Percentiles rank a stretch among this genome's conserved stretches.
Conservation (phyloP, 176 grass and related monocot species). For the Avena eriantha region DNA sequence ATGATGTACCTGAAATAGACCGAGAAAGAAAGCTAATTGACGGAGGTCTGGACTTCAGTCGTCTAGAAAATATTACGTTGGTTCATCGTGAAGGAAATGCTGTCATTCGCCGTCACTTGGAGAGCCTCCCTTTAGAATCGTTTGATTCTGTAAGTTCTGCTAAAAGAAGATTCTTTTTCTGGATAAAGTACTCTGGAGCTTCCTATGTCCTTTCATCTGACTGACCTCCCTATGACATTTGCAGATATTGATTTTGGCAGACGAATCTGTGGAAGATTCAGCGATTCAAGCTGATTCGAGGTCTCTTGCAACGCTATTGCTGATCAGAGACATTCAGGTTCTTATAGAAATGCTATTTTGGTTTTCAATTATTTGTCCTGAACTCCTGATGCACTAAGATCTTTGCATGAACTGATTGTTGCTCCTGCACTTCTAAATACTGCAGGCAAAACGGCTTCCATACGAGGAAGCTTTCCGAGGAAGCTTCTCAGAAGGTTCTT, state of each 20-base stretch:
- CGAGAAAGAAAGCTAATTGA: conserved; percentile 64
- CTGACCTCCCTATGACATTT: conserved; percentile 31
- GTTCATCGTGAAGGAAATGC: conserved; percentile 74
- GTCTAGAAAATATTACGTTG: conserved; percentile 69
- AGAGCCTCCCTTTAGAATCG: conserved; percentile 72
- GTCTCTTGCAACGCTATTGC: conserved; percentile 72
- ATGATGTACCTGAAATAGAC: conserved; percentile 73
- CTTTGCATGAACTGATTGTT: conserved; percentile 24
- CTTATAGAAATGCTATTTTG: conserved; percentile 29
- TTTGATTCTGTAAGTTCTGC: conserved; percentile 69
- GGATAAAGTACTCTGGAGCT: neutral
- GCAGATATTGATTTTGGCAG: conserved; percentile 78
- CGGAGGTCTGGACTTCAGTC: conserved; percentile 66
- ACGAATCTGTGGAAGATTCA: conserved; percentile 78
- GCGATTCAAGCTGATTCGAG: conserved; percentile 82
- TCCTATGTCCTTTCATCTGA: conserved; percentile 18
- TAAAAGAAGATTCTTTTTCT: conserved; percentile 16
- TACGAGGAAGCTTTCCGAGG: conserved; percentile 43
- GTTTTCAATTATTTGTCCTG: conserved; percentile 1
- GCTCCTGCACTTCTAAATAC: conserved; percentile 2
- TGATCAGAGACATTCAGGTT: conserved; percentile 85
- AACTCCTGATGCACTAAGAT: neutral
- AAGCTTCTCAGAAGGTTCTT: conserved; percentile 76
- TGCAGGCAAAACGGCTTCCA: conserved; percentile 77
- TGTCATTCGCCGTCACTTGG: conserved; percentile 68